These are phyloP conservation scores for Claviceps cyperi DNA, from an alignment of 2,329 filamentous ascomycete species.

Conservation along the genomic window DNA sequence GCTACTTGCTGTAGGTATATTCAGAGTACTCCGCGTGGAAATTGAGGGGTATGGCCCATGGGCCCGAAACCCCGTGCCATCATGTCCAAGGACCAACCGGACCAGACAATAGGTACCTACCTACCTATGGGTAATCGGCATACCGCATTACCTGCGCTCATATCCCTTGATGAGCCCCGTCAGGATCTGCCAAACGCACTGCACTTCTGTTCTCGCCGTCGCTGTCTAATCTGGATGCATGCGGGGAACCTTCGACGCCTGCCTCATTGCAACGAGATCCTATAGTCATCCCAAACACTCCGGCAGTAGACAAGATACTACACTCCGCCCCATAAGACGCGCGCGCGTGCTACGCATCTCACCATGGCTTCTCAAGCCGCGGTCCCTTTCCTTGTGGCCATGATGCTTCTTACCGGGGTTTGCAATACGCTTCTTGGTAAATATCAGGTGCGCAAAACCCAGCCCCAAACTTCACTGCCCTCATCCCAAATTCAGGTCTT, in stretches of 20 bases:
- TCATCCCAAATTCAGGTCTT: neutral
- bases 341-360: neutral
- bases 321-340: neutral
- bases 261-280: neutral
- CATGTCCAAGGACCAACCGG: neutral
- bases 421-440: slow-evolving; percentile 97
- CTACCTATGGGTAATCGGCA: too few relatives aligned
- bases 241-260: too few relatives aligned
- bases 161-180: neutral
- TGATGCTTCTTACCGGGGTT: slow-evolving; percentile 94
- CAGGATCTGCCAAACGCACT: neutral
- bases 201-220: neutral
- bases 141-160: neutral
- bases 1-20: too few relatives aligned
- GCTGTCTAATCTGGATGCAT: too few relatives aligned
- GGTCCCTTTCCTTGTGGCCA: slow-evolving; percentile 74
- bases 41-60: neutral
- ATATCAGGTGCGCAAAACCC: slow-evolving; percentile 54
- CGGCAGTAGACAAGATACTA: neutral
- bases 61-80: neutral
- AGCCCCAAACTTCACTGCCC: neutral
- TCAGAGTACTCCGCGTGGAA: too few relatives aligned
- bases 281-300: neutral
- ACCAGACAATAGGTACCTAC: neutral
- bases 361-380: slow-evolving; percentile 56